Percentiles rank a stretch among this genome's conserved stretches.
Evolutionary conservation across 768 basidiomycete species (phyloP).

Genomic region (Melanogaster broomeanus): DNA sequence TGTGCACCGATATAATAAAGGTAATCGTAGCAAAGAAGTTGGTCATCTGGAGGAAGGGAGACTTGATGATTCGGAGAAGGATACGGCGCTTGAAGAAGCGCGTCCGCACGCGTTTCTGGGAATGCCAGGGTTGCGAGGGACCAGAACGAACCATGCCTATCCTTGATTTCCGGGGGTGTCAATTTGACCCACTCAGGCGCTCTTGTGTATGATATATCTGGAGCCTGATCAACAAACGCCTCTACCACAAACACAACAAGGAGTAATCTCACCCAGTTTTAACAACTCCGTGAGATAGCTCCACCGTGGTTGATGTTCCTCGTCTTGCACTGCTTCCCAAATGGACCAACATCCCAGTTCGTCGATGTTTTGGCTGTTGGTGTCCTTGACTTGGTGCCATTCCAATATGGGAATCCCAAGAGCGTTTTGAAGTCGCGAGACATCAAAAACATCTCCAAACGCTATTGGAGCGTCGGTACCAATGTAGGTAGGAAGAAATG

Average conservation of each 20-base stretch:
- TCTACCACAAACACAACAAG: constrained; percentile 34
- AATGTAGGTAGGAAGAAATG: constrained; percentile 61
- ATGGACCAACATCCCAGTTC: constrained; percentile 25
- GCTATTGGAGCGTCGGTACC: constrained; percentile 48
- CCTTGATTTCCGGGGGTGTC: constrained; percentile 9
- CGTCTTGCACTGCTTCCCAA: constrained; percentile 20
- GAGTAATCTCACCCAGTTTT: constrained; percentile 9
- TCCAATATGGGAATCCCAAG: constrained; percentile 54
- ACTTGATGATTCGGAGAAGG: constrained; percentile 20
- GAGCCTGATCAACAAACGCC: constrained; percentile 35
- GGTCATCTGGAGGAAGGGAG: constrained; percentile 21
- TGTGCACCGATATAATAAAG: constrained; percentile 35
- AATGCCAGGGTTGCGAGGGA: constrained; percentile 26
- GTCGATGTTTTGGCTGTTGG: constrained; percentile 34
- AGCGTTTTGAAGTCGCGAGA: constrained; percentile 47
- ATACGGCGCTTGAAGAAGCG: constrained; percentile 2
- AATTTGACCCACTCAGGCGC: constrained; percentile 26
- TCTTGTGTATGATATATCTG: constrained; percentile 28
- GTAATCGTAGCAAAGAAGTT: constrained; percentile 28
- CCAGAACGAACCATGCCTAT: constrained; percentile 26
- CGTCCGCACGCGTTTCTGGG: constrained; percentile 14
- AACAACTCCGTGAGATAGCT: constrained; percentile 1
- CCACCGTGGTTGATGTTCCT: constrained; percentile 13
- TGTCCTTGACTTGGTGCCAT: constrained; percentile 64
- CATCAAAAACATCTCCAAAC: constrained; percentile 63